phyloP scores from a whole-genome alignment of 1,284 basidiomycete genomes.

The Apiotrichum mycotoxinovorans region DNA sequence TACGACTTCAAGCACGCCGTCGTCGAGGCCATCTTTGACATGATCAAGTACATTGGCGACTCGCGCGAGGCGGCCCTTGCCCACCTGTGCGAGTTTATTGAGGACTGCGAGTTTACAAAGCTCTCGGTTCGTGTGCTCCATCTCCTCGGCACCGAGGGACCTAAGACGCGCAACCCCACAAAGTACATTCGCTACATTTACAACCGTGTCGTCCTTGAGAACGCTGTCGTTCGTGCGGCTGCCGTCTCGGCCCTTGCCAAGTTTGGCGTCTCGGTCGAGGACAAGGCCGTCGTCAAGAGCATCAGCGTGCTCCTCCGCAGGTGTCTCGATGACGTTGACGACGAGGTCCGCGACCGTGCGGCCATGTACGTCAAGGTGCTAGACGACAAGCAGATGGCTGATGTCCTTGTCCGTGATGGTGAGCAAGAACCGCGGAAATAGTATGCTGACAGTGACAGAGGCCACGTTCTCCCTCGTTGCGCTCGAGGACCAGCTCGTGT shows the following conservation, averaged over 20 bases:
- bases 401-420: slow-evolving; percentile 78
- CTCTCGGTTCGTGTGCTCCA: slow-evolving; percentile 95
- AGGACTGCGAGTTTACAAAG: slow-evolving; percentile 99
- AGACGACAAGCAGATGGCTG: slow-evolving; percentile 72
- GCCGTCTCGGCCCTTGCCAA: slow-evolving; percentile 93
- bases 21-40: slow-evolving; percentile 99
- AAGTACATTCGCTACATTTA: slow-evolving; percentile 99
- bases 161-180: slow-evolving; percentile 88
- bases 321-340: slow-evolving; percentile 97
- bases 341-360: slow-evolving; percentile 97
- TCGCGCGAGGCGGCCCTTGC: slow-evolving; percentile 93
- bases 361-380: slow-evolving; percentile 88
- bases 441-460: slow-evolving; percentile 51
- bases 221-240: slow-evolving; percentile 94
- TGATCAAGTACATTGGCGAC: slow-evolving; percentile 96
- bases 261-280: slow-evolving; percentile 85
- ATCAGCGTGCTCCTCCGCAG: slow-evolving; percentile 82
- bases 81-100: slow-evolving; percentile 99
- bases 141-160: slow-evolving; percentile 91
- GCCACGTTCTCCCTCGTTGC: slow-evolving; percentile 84
- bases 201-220: slow-evolving; percentile 98
- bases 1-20: slow-evolving; percentile 99
- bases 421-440: background rate
- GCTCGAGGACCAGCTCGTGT: slow-evolving; percentile 79
- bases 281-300: slow-evolving; percentile 74